Conservation (phyloP, 2,329 filamentous ascomycete genomes). For the Talaromyces marneffei region DNA sequence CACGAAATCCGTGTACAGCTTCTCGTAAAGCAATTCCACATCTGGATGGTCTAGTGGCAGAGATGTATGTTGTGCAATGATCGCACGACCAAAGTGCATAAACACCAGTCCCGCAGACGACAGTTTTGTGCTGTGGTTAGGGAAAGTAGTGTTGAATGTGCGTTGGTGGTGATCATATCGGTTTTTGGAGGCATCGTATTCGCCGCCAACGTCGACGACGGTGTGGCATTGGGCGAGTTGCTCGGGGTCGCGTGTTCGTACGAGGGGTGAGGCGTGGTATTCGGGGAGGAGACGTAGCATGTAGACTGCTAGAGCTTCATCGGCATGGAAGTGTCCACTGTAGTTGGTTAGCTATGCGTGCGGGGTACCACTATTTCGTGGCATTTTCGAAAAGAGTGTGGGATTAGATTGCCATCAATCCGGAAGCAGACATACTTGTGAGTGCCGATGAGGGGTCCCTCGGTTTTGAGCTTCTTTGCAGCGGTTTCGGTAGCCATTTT, state of each 20-base stretch:
- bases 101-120: slow-evolving; percentile 92
- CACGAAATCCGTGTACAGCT: slow-evolving; percentile 88
- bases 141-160: slow-evolving; percentile 79
- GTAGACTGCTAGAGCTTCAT: slow-evolving; percentile 94
- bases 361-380: slow-evolving; percentile 4
- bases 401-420: too few species aligned
- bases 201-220: slow-evolving; percentile 94
- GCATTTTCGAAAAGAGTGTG: not conserved
- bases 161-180: slow-evolving; percentile 98
- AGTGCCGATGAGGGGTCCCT: slow-evolving; percentile 71
- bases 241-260: slow-evolving; percentile 81
- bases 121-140: slow-evolving; percentile 76
- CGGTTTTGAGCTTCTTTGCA: slow-evolving; percentile 78
- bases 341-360: slow-evolving; percentile 15
- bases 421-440: slow-evolving; percentile 57
- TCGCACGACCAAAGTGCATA: slow-evolving; percentile 84
- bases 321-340: slow-evolving; percentile 93
- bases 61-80: slow-evolving; percentile 64
- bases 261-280: slow-evolving; percentile 66
- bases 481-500: slow-evolving; percentile 62
- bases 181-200: slow-evolving; percentile 70
- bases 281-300: slow-evolving; percentile 84
- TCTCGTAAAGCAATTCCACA: slow-evolving; percentile 71
- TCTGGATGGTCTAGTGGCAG: slow-evolving; percentile 58
- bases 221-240: slow-evolving; percentile 79